Percentiles rank a stretch among this genome's conserved stretches.
Evolutionary conservation across 768 basidiomycete genomes (phyloP).

Genomic region (Pluteus cervinus): DNA sequence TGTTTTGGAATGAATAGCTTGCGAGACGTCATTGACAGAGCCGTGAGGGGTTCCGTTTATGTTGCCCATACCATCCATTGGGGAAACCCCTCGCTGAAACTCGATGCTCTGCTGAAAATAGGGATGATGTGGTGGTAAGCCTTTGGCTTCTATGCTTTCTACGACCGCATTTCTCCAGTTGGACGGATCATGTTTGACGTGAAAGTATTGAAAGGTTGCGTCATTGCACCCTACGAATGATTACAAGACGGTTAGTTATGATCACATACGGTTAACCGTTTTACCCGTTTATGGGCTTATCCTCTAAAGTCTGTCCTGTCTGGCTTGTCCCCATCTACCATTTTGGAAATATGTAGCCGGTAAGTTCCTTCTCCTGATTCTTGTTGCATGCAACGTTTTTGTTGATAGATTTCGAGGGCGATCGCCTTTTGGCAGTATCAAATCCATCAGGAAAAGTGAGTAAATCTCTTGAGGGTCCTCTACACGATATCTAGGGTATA

Average conservation of each 20-base stretch:
- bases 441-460: slow-evolving; percentile 76
- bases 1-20: slow-evolving; percentile 42
- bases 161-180: too few relatives aligned
- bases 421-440: slow-evolving; percentile 93
- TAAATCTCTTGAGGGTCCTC: slow-evolving; percentile 3
- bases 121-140: slow-evolving; percentile 62
- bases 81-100: too few relatives aligned
- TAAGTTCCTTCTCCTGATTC: slow-evolving; percentile 19
- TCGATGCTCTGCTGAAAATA: slow-evolving; percentile 19
- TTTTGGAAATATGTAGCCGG: slow-evolving; percentile 82
- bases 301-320: slow-evolving; percentile 70
- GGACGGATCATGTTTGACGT: neutral
- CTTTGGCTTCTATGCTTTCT: neutral
- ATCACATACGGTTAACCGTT: slow-evolving; percentile 27
- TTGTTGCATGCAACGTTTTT: neutral
- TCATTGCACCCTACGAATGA: slow-evolving; percentile 84
- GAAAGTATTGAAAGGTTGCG: slow-evolving; percentile 48
- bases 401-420: slow-evolving; percentile 38
- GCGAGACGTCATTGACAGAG: slow-evolving; percentile 74
- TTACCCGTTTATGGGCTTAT: slow-evolving; percentile 5
- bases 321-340: slow-evolving; percentile 66
- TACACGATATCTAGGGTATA: slow-evolving; percentile 7
- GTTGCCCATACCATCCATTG: slow-evolving; percentile 4
- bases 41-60: slow-evolving; percentile 41
- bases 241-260: slow-evolving; percentile 70